Conservation (phyloP, 257 asterid genomes). For the Rehmannia glutinosa region DNA sequence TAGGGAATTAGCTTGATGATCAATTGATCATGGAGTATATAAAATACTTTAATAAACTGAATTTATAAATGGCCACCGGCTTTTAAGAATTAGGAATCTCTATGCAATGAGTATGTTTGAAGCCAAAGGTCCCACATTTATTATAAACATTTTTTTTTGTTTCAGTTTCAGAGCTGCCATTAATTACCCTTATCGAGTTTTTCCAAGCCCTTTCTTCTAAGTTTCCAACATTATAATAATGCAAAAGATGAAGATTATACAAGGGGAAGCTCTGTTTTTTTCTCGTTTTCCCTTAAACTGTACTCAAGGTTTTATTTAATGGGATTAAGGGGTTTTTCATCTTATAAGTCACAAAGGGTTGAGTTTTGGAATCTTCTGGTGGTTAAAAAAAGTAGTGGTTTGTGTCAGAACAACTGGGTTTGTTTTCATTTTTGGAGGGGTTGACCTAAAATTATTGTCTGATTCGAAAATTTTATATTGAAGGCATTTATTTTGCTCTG, state of each 20-base stretch:
- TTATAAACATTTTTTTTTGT: constrained; percentile 10
- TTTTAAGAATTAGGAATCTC: constrained; percentile 33
- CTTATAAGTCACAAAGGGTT: constrained; percentile 36
- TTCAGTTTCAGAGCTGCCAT: constrained; percentile 49
- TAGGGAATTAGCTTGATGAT: not conserved
- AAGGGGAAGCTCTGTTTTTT: not conserved
- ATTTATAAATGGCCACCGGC: constrained; percentile 1
- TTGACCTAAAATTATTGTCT: constrained; percentile 60
- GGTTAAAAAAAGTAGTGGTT: constrained; percentile 32
- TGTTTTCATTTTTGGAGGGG: constrained; percentile 41
- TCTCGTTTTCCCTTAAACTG: constrained; percentile 3
- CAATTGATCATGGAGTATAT: not conserved
- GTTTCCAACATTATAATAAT: too few relatives aligned
- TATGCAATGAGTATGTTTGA: constrained; percentile 47
- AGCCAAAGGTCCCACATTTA: constrained; percentile 47
- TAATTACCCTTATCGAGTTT: constrained; percentile 31
- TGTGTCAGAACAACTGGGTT: constrained; percentile 45
- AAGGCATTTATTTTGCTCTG: constrained; percentile 20
- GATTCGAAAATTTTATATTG: constrained; percentile 21
- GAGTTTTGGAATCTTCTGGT: constrained; percentile 67
- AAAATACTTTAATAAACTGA: constrained; percentile 3
- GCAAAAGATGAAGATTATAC: constrained; percentile 13
- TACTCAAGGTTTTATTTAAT: constrained; percentile 4
- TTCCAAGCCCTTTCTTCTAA: constrained; percentile 13
- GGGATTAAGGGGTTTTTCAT: constrained; percentile 20